Percentiles rank a stretch among this genome's conserved stretches.
phyloP scores from a whole-genome alignment of 768 basidiomycete genomes.

The Russula sp. region DNA sequence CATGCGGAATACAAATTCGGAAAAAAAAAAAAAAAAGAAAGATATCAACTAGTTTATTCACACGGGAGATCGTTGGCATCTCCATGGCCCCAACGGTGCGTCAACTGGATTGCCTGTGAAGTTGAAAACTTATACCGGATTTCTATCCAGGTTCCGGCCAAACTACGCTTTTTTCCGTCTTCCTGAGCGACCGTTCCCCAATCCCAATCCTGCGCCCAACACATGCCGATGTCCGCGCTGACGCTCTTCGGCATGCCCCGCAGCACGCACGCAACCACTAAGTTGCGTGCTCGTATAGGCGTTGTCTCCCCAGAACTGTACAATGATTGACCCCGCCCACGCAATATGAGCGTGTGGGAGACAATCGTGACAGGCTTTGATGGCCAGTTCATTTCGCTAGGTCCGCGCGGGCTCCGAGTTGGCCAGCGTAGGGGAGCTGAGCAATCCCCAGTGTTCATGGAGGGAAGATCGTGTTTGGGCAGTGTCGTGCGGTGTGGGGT shows the following conservation, averaged over 20 bases:
- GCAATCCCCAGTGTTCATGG: constrained; percentile 32
- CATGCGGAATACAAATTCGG: too few species aligned
- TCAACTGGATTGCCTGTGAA: background rate
- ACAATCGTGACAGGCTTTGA: constrained; percentile 85
- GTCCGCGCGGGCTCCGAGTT: constrained; percentile 39
- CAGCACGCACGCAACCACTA: constrained; percentile 55
- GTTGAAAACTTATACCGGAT: background rate
- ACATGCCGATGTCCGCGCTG: constrained; percentile 34
- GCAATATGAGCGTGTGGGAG: constrained; percentile 64
- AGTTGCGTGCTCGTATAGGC: constrained; percentile 61
- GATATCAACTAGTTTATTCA: constrained; percentile 77
- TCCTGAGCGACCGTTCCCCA: constrained; percentile 94
- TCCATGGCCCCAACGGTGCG: constrained; percentile 81
- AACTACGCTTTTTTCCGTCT: constrained; percentile 84
- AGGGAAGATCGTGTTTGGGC: constrained; percentile 42
- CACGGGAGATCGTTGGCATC: constrained; percentile 82
- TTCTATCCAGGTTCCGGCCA: constrained; percentile 73
- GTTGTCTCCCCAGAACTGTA: constrained; percentile 85
- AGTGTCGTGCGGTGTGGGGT: constrained; percentile 58
- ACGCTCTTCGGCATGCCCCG: constrained; percentile 58
- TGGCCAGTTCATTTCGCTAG: constrained; percentile 61
- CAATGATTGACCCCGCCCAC: constrained; percentile 78
- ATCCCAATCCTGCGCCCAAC: constrained; percentile 87
- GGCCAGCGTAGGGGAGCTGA: constrained; percentile 33
- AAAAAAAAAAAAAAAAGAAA: too few species aligned